These are phyloP conservation scores for Kodamaea anthophila DNA, from an alignment of 1,139 yeast genomes.

Conservation along the genomic window DNA sequence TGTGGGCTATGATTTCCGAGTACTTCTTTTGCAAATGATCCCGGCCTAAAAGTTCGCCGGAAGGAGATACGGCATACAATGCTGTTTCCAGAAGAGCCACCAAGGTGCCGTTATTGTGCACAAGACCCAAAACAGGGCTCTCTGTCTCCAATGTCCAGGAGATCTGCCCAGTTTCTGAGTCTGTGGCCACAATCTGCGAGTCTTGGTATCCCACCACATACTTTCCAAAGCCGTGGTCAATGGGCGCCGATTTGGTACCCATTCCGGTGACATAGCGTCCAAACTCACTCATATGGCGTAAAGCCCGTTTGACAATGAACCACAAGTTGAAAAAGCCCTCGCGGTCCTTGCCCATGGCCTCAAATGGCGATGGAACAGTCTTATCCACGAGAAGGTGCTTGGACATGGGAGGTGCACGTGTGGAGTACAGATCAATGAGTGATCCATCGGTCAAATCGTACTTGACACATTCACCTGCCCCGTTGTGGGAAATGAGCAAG, in stretches of 20 bases:
- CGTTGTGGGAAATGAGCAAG: slow-evolving; percentile 7
- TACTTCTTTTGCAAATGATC: slow-evolving; percentile 4
- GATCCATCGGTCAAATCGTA: slow-evolving; percentile 11
- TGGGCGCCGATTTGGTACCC: slow-evolving; percentile 5
- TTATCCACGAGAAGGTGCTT: slow-evolving; percentile 20
- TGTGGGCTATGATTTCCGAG: background rate
- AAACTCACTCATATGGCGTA: slow-evolving; percentile 32
- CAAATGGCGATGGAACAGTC: slow-evolving; percentile 30
- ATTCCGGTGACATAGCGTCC: slow-evolving; percentile 21
- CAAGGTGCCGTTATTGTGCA: slow-evolving; percentile 16
- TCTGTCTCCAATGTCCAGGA: slow-evolving; percentile 21
- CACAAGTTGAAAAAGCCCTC: no score
- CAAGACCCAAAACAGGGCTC: slow-evolving; percentile 6
- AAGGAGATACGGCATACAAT: slow-evolving; percentile 16
- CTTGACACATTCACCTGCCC: slow-evolving; percentile 7
- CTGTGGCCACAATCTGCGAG: slow-evolving; percentile 24
- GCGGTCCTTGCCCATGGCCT: no score
- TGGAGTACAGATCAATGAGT: slow-evolving; percentile 7
- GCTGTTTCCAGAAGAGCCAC: slow-evolving; percentile 15
- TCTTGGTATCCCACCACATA: slow-evolving; percentile 28
- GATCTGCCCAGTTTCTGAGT: slow-evolving; percentile 23
- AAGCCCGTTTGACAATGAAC: slow-evolving; percentile 18
- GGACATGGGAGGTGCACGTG: slow-evolving; percentile 4
- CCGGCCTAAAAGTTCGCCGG: slow-evolving; percentile 18
- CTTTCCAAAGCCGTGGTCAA: slow-evolving; percentile 32